Percentiles rank a stretch among this genome's conserved stretches.
phyloP scores from a whole-genome alignment of 495 filamentous ascomycete species.

The Aspergillus haitiensis region DNA sequence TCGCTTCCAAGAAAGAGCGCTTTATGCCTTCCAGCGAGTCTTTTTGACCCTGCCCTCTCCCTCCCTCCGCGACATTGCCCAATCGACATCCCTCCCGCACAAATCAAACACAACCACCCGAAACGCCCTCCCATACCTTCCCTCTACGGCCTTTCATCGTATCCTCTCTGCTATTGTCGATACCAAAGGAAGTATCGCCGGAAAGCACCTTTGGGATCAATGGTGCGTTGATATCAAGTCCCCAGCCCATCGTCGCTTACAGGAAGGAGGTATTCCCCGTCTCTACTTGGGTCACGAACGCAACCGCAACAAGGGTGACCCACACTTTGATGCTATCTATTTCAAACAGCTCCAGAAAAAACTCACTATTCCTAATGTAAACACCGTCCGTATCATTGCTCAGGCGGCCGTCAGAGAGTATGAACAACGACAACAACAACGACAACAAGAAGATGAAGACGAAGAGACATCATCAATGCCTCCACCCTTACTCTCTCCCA shows the following conservation, averaged over 20 bases:
- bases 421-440: constrained; percentile 5
- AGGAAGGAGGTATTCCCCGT: constrained; percentile 34
- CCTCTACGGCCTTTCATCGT: constrained; percentile 46
- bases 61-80: constrained; percentile 19
- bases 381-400: constrained; percentile 45
- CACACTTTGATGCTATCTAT: constrained; percentile 34
- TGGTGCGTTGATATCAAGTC: constrained; percentile 42
- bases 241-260: constrained; percentile 25
- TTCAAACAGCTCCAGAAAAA: constrained; percentile 29
- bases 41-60: constrained; percentile 31
- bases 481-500: not conserved
- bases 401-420: constrained; percentile 41
- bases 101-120: constrained; percentile 9
- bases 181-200: constrained; percentile 42
- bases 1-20: constrained; percentile 32
- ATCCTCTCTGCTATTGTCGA: constrained; percentile 52
- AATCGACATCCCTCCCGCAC: constrained; percentile 22
- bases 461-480: not conserved
- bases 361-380: constrained; percentile 36
- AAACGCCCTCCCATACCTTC: constrained; percentile 30
- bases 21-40: constrained; percentile 31
- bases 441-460: not conserved
- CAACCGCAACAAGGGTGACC: constrained; percentile 27
- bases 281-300: constrained; percentile 30
- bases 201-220: constrained; percentile 39